A percentile compares a stretch with the other conserved stretches of the same genome.
phyloP scores from a whole-genome alignment of 176 grass and related monocot species.

The Zea mays region Zm-B73-REFERENCE-NAM-5.0 NC_050102.1:134917501-134918000 shows the following conservation, averaged over 20 bases:
- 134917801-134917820: conserved; percentile 38
- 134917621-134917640: neutral
- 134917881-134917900: conserved; percentile 38
- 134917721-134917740: conserved; percentile 18
- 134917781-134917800: conserved; percentile 44
- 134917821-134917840: conserved; percentile 31
- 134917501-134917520: conserved; percentile 96
- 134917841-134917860: conserved; percentile 43
- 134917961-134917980: conserved; percentile 82
- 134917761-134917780: conserved; percentile 29
- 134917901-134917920: conserved; percentile 40
- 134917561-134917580: conserved; percentile 51
- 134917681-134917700: conserved; percentile 53
- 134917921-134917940: conserved; percentile 52
- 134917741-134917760: conserved; percentile 35
- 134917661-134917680: neutral
- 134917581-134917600: conserved; percentile 16
- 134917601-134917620: conserved; percentile 20
- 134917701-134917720: conserved; percentile 46
- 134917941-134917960: conserved; percentile 44
- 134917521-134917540: conserved; percentile 94
- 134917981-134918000: conserved; percentile 94
- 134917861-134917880: conserved; percentile 36
- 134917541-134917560: conserved; percentile 73
- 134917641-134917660: neutral